Conservation (phyloP, 129 eudicot species). For the Cynara cardunculus region DNA sequence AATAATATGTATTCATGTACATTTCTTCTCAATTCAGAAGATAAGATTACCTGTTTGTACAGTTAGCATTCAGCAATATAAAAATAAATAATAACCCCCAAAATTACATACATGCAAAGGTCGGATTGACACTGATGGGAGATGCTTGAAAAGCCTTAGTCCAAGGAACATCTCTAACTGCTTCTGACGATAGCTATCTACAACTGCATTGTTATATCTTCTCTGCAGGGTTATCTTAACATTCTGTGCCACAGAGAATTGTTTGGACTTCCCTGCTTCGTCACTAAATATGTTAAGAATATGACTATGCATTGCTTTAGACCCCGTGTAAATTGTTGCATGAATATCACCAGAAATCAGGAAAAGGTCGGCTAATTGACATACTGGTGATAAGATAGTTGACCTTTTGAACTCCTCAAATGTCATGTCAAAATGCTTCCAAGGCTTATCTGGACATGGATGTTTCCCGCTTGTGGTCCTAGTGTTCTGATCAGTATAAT, state of each 20-base stretch:
- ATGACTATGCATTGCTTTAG: constrained; percentile 98
- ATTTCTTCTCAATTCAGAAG: background rate
- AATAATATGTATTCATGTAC: background rate
- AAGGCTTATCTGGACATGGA: constrained; percentile 79
- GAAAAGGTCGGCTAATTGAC: constrained; percentile 73
- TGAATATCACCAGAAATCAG: constrained; percentile 87
- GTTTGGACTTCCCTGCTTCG: constrained; percentile 79
- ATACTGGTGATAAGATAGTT: constrained; percentile 71
- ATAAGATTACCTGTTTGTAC: background rate
- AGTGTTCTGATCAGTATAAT: constrained; percentile 62
- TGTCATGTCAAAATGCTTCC: constrained; percentile 94
- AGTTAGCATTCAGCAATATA: background rate
- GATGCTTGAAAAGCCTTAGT: constrained; percentile 80
- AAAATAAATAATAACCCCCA: background rate
- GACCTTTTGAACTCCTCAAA: constrained; percentile 90
- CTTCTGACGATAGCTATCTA: constrained; percentile 88
- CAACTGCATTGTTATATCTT: constrained; percentile 91
- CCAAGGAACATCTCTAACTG: constrained; percentile 93
- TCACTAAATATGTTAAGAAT: constrained; percentile 83
- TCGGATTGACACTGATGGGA: constrained; percentile 62
- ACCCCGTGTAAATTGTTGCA: constrained; percentile 90
- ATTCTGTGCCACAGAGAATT: constrained; percentile 92
- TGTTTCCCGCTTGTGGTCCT: constrained; percentile 65
- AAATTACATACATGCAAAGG: constrained; percentile 67
- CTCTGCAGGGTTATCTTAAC: constrained; percentile 82